Evolutionary conservation across 192 early-diverging fungal genomes (phyloP).

Genomic region (Backusella macrospora): DNA sequence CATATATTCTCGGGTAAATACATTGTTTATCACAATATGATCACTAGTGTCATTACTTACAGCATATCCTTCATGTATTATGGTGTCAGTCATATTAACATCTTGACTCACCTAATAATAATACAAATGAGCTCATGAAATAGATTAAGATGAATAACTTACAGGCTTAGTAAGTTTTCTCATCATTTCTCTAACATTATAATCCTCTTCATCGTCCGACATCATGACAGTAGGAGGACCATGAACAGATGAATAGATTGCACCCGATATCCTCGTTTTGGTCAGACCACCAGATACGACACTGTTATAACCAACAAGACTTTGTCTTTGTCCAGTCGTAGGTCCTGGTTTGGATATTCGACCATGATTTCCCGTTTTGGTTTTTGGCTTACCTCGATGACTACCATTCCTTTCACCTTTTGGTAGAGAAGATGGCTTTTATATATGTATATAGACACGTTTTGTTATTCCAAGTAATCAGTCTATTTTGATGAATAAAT

Average conservation of each 20-base stretch:
- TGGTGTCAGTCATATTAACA: conserved; percentile 3
- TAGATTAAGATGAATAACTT: not conserved
- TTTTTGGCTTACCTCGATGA: not conserved
- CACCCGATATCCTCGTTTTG: conserved; percentile 45
- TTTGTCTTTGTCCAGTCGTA: conserved; percentile 24
- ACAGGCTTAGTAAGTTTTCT: conserved; percentile 12
- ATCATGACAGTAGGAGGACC: conserved; percentile 54
- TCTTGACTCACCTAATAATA: conserved; percentile 2
- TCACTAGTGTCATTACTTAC: conserved; percentile 23
- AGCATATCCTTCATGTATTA: conserved; percentile 44
- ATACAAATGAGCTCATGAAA: not conserved
- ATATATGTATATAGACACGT: not conserved
- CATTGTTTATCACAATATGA: conserved; percentile 32
- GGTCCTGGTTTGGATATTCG: not conserved
- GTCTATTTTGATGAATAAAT: no score
- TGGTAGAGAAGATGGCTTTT: conserved; percentile 36
- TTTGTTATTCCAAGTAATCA: no score
- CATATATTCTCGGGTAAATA: conserved; percentile 42
- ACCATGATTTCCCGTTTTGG: not conserved
- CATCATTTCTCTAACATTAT: conserved; percentile 48
- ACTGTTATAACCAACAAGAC: conserved; percentile 33
- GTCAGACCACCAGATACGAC: conserved; percentile 29
- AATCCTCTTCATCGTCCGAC: conserved; percentile 57
- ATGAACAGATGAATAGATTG: conserved; percentile 43
- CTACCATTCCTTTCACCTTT: conserved; percentile 21